phyloP scores from a whole-genome alignment of 2,329 filamentous ascomycete species.

The Magnaporthiopsis incrustans region DNA sequence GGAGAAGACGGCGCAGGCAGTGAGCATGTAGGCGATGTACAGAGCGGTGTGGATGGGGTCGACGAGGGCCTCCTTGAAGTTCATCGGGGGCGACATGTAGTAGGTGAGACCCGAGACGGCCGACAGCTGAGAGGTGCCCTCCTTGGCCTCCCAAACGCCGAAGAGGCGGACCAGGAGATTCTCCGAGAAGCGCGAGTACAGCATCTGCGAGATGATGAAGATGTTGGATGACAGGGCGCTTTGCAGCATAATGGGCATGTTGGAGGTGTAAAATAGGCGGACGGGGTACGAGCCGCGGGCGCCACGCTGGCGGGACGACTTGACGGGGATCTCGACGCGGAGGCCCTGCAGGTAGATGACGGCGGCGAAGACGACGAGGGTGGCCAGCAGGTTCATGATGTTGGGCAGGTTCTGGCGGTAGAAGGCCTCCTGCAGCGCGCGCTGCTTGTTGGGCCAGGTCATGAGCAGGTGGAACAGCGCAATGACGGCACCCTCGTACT shows the following conservation, averaged over 20 bases:
- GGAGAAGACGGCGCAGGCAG: slow-evolving; percentile 89
- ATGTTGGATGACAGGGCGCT: slow-evolving; percentile 97
- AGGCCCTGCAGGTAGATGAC: slow-evolving; percentile 99
- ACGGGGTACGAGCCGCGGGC: slow-evolving; percentile 97
- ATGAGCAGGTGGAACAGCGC: slow-evolving; percentile 95
- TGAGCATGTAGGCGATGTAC: slow-evolving; percentile 97
- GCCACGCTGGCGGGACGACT: slow-evolving; percentile 97
- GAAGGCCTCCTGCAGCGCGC: slow-evolving; percentile 96
- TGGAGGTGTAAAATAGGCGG: slow-evolving; percentile 99
- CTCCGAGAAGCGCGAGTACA: slow-evolving; percentile 97
- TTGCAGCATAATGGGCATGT: slow-evolving; percentile 99
- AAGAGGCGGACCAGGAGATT: slow-evolving; percentile 97
- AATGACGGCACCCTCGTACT: slow-evolving; percentile 98
- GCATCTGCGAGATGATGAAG: slow-evolving; percentile 98
- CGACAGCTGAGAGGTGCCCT: slow-evolving; percentile 91
- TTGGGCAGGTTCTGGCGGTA: slow-evolving; percentile 99
- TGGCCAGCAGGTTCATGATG: slow-evolving; percentile 97
- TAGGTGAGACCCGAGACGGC: slow-evolving; percentile 91
- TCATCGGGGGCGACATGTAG: slow-evolving; percentile 98
- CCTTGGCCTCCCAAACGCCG: slow-evolving; percentile 96
- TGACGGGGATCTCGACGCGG: slow-evolving; percentile 99
- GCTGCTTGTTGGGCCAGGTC: slow-evolving; percentile 99
- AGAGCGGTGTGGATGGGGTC: slow-evolving; percentile 95
- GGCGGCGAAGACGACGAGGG: slow-evolving; percentile 84
- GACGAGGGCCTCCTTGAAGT: slow-evolving; percentile 93